Evolutionary conservation across 371 early-diverging fungal species (phyloP).

Genomic region (Gilbertella persicaria): DNA sequence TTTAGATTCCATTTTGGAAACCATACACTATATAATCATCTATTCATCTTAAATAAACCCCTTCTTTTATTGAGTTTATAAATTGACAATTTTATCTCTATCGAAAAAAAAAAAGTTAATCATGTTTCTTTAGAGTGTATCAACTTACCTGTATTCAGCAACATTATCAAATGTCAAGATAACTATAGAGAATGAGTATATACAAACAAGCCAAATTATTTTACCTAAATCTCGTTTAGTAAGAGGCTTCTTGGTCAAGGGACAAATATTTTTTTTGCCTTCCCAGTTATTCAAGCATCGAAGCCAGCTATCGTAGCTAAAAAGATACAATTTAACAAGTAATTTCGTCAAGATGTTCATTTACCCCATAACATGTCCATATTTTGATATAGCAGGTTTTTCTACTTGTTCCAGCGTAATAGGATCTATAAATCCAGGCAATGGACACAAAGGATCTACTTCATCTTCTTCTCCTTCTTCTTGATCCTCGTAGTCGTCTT

Average conservation of each 20-base stretch:
- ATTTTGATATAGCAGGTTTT: slow-evolving; percentile 89
- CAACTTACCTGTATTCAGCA: slow-evolving; percentile 67
- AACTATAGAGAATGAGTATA: slow-evolving; percentile 28
- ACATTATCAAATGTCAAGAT: slow-evolving; percentile 82
- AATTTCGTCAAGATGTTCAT: not conserved
- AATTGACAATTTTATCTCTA: slow-evolving; percentile 23
- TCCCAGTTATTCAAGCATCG: slow-evolving; percentile 75
- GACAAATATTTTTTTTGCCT: slow-evolving; percentile 77
- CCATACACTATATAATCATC: too few species aligned
- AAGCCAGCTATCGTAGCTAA: slow-evolving; percentile 78
- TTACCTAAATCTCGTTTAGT: slow-evolving; percentile 77
- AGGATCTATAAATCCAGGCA: slow-evolving; percentile 87
- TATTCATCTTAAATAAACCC: not conserved
- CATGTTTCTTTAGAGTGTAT: not conserved
- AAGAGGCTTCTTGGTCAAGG: slow-evolving; percentile 84
- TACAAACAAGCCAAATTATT: not conserved
- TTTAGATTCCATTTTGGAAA: too few species aligned
- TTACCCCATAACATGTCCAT: slow-evolving; percentile 86
- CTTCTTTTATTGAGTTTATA: slow-evolving; percentile 2
- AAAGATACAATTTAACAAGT: not conserved
- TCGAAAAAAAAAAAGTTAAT: not conserved
- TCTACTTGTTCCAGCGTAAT: slow-evolving; percentile 83
- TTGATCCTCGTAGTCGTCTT: not conserved
- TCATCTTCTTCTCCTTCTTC: slow-evolving; percentile 20
- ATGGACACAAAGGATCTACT: slow-evolving; percentile 57